Evolutionary conservation across 768 basidiomycete genomes (phyloP), one percentile per base, ranked within the genome.

Genomic region (Mycena indigotica): DNA sequence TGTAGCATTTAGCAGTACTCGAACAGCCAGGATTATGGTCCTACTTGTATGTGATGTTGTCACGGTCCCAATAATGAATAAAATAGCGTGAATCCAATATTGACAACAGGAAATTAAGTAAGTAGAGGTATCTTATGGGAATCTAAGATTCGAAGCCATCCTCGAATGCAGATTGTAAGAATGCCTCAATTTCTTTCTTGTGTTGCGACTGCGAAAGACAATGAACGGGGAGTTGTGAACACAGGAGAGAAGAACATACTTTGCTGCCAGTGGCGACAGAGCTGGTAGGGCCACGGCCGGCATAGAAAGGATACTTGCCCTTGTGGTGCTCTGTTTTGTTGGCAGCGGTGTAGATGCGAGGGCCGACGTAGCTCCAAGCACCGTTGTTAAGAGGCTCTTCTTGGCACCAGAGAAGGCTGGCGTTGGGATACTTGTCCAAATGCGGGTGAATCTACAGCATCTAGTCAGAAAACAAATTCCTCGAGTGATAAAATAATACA

Each of bases 341-440:
- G 46, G 91, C 88, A n/a, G 96, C 94, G 44, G 96, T 98, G 72
- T 90, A 87, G 67, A 98, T 87, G 54, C 95, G 86, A 45, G 95
- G 91, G 24, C 91, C 95, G 57, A 97, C 86, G 69, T 99, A 97
- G 39, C 89, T 92, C 97, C 97, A 99, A 2, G 93, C 87, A 64
- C 97, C 97, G 67, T 94, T 95, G 80, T 99, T 99, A 64, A 98
- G 76, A 16, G 97, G 96, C 73, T 98, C 94, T 75, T 97, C 95
- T 82, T 97, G 95, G 68, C 90, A 93, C 95, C 96, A 98, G 45
- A 94, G 78, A 35, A 96, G 71, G 63, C 90, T 89, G 30, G 96
- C 94, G 70, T 98, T 96, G 66, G 96, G 93, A 78, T 97, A 98
- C 73, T 87, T 86, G 79, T 99, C 97, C 30, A 99, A 82, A 72